phyloP scores from a whole-genome alignment of 257 asterid species.

The Schizonepeta tenuifolia region DNA sequence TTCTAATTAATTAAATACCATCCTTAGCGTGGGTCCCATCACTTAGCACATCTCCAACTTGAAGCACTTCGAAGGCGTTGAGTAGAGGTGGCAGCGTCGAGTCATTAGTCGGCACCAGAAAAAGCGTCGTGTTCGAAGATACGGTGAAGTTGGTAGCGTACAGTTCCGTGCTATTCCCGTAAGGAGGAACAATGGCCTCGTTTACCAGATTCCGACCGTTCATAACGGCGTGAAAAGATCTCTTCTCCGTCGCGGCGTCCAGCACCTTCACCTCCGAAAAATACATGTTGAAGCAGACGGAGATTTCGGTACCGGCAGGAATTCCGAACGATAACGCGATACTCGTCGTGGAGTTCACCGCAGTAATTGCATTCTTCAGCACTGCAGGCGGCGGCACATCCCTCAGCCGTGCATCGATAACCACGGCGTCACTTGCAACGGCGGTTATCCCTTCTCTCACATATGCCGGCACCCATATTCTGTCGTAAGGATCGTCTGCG shows the following conservation, averaged over 20 bases:
- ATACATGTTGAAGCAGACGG: conserved; percentile 54
- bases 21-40: conserved; percentile 55
- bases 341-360: neutral
- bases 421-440: conserved; percentile 12
- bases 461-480: conserved; percentile 55
- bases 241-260: conserved; percentile 26
- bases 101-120: conserved; percentile 43
- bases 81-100: conserved; percentile 71
- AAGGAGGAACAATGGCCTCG: conserved; percentile 45
- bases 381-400: conserved; percentile 55
- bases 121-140: conserved; percentile 32
- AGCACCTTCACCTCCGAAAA: conserved; percentile 58
- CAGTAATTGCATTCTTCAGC: conserved; percentile 45
- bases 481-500: conserved; percentile 52
- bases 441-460: conserved; percentile 29
- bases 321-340: conserved; percentile 18
- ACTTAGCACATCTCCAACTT: conserved; percentile 40
- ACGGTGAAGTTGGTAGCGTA: conserved; percentile 22
- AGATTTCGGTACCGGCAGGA: conserved; percentile 11
- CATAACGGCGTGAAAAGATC: conserved; percentile 48
- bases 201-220: conserved; percentile 4
- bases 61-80: conserved; percentile 61
- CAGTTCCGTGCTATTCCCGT: conserved; percentile 29
- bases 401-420: neutral
- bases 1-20: neutral